Conservation (phyloP, 208 protist genomes). For the Trypanosoma mega region DNA sequence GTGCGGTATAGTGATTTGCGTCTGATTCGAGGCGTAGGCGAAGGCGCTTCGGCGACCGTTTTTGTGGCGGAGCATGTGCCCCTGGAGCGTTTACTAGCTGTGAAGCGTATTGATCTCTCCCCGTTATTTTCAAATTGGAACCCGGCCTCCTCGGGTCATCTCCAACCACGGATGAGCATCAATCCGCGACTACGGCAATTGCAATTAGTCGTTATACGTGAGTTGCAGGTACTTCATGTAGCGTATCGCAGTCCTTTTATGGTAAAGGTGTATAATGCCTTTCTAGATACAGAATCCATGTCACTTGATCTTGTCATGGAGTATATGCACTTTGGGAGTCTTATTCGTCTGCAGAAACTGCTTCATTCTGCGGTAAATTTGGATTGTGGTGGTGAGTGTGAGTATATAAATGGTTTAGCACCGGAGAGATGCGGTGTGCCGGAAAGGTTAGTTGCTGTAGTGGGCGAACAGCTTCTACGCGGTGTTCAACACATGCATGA, state of each 20-base stretch:
- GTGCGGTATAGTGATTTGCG: constrained; percentile 66
- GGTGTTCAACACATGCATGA: constrained; percentile 87
- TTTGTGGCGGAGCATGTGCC: constrained; percentile 70
- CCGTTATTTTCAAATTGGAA: constrained; percentile 46
- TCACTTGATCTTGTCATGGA: constrained; percentile 87
- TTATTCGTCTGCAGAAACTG: constrained; percentile 50
- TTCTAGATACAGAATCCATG: constrained; percentile 51
- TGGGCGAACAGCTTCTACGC: constrained; percentile 78
- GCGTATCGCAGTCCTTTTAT: constrained; percentile 86
- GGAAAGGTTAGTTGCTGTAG: constrained; percentile 81
- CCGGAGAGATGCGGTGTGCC: constrained; percentile 56
- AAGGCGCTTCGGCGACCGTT: constrained; percentile 76
- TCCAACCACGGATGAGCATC: neutral
- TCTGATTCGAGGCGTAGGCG: constrained; percentile 39
- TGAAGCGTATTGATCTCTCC: constrained; percentile 79
- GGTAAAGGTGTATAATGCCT: constrained; percentile 91
- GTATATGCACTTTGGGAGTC: constrained; percentile 89
- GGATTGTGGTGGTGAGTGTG: constrained; percentile 21
- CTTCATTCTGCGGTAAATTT: neutral
- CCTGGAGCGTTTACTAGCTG: constrained; percentile 61
- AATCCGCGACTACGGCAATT: constrained; percentile 53
- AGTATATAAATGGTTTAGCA: constrained; percentile 22
- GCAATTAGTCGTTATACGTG: constrained; percentile 65
- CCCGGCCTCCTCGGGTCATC: constrained; percentile 20
- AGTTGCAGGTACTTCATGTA: constrained; percentile 86